Conservation (phyloP, 805 yeast genomes). For the Sungouiozyma ichnusensis region DNA sequence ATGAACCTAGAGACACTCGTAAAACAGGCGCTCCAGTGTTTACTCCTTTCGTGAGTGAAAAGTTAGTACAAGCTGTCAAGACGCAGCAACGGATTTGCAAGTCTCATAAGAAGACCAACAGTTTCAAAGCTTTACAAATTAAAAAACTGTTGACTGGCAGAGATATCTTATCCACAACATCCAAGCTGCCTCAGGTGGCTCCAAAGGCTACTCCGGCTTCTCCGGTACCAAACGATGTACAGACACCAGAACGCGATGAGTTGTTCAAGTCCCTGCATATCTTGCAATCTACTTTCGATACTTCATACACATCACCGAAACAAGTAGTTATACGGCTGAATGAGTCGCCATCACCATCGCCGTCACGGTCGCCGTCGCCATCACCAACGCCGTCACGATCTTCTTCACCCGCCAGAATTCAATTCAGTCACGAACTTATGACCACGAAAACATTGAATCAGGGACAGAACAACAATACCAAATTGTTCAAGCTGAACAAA, state of each 20-base stretch:
- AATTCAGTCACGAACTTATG: constrained; percentile 1
- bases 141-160: constrained; percentile 25
- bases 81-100: constrained; percentile 3
- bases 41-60: constrained; percentile 11
- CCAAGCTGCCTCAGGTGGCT: too few species aligned
- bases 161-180: constrained; percentile 20
- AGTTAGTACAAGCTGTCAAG: constrained; percentile 24
- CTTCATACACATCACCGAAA: not conserved
- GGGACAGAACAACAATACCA: constrained; percentile 1
- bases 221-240: not conserved
- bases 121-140: constrained; percentile 28
- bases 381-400: constrained; percentile 5
- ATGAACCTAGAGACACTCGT: too few species aligned
- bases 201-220: too few species aligned
- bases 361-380: constrained; percentile 2
- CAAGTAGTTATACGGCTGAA: not conserved
- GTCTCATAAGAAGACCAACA: constrained; percentile 27
- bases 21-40: constrained; percentile 7
- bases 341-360: constrained; percentile 3
- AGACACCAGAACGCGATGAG: constrained; percentile 11
- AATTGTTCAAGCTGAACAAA: constrained; percentile 1
- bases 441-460: not conserved
- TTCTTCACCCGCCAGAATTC: constrained; percentile 11
- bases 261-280: constrained; percentile 6
- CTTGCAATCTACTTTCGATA: constrained; percentile 4